Conservation (phyloP, 306 rosid genomes). For the Castanea sativa region DNA sequence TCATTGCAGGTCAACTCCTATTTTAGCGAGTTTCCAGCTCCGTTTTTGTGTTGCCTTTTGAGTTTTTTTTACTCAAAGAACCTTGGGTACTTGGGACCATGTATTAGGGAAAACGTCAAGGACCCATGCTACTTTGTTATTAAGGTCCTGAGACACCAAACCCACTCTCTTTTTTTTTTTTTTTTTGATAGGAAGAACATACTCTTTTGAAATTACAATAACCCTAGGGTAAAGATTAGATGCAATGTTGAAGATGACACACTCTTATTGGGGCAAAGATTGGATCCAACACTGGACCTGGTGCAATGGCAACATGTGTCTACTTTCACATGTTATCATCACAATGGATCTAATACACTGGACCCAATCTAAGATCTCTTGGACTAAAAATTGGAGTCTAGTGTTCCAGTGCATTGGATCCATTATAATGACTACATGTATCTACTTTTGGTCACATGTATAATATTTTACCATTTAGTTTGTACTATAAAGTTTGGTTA, state of each 20-base stretch:
- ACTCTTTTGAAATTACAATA: too few relatives aligned
- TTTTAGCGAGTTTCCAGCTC: not conserved
- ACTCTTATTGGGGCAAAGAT: too few relatives aligned
- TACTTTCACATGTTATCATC: too few relatives aligned
- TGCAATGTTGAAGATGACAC: too few relatives aligned
- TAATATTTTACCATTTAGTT: not conserved
- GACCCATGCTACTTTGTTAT: not conserved
- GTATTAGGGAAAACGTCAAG: not conserved
- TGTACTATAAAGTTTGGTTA: not conserved
- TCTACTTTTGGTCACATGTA: not conserved
- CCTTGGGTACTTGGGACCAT: not conserved
- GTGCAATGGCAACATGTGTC: too few relatives aligned
- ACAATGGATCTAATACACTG: accelerated
- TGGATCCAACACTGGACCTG: too few relatives aligned
- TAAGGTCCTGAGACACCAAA: not conserved
- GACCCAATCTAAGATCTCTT: too few relatives aligned
- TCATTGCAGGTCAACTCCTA: not conserved
- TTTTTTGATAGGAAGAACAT: too few relatives aligned
- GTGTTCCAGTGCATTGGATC: accelerated
- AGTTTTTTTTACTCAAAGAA: too few relatives aligned
- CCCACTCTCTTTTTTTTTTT: accelerated
- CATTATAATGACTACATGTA: accelerated
- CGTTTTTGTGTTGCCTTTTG: too few relatives aligned
- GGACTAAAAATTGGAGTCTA: too few relatives aligned
- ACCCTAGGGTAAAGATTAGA: too few relatives aligned